Conservation (phyloP, 805 yeast species). For the Starmerella stellata region DNA sequence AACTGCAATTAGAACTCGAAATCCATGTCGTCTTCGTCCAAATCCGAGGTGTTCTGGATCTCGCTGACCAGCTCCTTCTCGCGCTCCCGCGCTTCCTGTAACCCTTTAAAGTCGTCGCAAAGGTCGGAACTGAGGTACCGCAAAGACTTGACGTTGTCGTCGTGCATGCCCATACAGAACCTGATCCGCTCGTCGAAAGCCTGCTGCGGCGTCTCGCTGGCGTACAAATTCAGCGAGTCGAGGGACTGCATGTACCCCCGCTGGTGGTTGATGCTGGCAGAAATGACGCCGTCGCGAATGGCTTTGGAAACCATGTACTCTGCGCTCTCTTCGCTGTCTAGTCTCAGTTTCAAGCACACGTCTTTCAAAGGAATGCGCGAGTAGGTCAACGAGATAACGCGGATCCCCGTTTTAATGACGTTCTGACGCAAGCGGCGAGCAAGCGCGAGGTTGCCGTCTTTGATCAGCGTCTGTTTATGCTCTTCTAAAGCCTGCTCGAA, state of each 20-base stretch:
- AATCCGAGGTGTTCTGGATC: slow-evolving; percentile 28
- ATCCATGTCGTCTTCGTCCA: slow-evolving; percentile 28
- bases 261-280: slow-evolving; percentile 81
- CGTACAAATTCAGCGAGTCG: slow-evolving; percentile 71
- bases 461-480: slow-evolving; percentile 43
- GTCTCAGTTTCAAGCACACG: slow-evolving; percentile 75
- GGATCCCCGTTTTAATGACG: slow-evolving; percentile 92
- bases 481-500: slow-evolving; percentile 54
- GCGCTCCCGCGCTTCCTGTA: slow-evolving; percentile 38
- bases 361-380: slow-evolving; percentile 81
- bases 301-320: slow-evolving; percentile 95
- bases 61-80: slow-evolving; percentile 33
- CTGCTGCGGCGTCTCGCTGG: slow-evolving; percentile 69
- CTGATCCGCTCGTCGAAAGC: slow-evolving; percentile 85
- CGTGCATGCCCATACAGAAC: slow-evolving; percentile 77
- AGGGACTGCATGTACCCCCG: slow-evolving; percentile 79
- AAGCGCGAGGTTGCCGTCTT: slow-evolving; percentile 66
- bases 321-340: slow-evolving; percentile 88
- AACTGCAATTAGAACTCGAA: slow-evolving; percentile 20
- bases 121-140: slow-evolving; percentile 55
- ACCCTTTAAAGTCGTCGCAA: slow-evolving; percentile 32
- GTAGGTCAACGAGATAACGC: slow-evolving; percentile 80
- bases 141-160: slow-evolving; percentile 87
- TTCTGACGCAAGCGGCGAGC: slow-evolving; percentile 84
- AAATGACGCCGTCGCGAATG: slow-evolving; percentile 91